Conservation (phyloP, 2,329 filamentous ascomycete species). For the Tolypocladium album region DNA sequence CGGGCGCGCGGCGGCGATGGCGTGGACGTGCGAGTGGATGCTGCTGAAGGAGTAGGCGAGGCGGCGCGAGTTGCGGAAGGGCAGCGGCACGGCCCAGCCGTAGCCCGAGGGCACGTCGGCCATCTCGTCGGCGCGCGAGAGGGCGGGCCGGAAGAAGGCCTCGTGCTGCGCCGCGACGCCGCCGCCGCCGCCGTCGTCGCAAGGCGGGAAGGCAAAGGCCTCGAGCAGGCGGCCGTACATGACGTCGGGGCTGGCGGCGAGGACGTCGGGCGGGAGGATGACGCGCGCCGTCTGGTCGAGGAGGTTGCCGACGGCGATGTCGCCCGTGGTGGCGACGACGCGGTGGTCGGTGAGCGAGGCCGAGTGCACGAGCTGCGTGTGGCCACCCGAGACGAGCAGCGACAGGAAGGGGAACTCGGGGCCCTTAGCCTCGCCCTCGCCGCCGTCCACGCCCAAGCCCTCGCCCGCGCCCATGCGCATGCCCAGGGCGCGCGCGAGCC, state of each 20-base stretch:
- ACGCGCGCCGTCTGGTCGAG: slow-evolving; percentile 78
- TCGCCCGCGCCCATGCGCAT: slow-evolving; percentile 12
- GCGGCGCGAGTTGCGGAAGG: slow-evolving; percentile 45
- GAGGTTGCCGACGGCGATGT: slow-evolving; percentile 81
- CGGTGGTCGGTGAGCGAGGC: slow-evolving; percentile 55
- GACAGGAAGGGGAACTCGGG: slow-evolving; percentile 77
- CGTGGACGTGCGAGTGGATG: slow-evolving; percentile 44
- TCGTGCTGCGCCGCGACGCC: slow-evolving; percentile 21
- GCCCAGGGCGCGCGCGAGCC: slow-evolving; percentile 57
- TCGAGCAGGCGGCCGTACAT: slow-evolving; percentile 80
- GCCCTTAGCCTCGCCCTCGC: slow-evolving; percentile 3
- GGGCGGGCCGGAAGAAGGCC: slow-evolving; percentile 45
- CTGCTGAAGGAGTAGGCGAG: slow-evolving; percentile 66
- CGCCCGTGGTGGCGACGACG: slow-evolving; percentile 61
- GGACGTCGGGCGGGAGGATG: slow-evolving; percentile 53
- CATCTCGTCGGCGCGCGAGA: slow-evolving; percentile 47
- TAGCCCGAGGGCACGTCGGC: slow-evolving; percentile 25
- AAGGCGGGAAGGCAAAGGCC: slow-evolving; percentile 58
- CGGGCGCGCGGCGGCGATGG: slow-evolving; percentile 28
- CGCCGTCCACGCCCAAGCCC: too few species aligned
- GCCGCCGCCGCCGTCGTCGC: background rate
- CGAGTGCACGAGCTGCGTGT: slow-evolving; percentile 78
- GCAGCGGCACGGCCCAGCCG: slow-evolving; percentile 58
- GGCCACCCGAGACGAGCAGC: slow-evolving; percentile 82
- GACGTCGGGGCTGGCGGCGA: slow-evolving; percentile 46